phyloP scores from a whole-genome alignment of 495 filamentous ascomycete species.

The Xylaria flabelliformis region DNA sequence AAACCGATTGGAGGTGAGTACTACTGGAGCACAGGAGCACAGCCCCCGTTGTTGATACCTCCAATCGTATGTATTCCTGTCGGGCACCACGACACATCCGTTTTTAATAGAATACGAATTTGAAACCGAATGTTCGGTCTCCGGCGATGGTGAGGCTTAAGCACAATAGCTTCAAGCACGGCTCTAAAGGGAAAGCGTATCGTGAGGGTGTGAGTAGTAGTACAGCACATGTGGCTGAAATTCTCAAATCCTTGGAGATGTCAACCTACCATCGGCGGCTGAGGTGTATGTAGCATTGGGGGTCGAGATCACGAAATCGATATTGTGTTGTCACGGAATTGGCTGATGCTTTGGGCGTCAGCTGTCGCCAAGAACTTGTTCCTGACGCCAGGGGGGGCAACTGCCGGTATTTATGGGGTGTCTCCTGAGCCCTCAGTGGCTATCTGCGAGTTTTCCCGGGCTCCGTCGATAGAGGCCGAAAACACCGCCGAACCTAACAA shows the following conservation, averaged over 20 bases:
- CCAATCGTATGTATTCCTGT: not conserved
- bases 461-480: slow-evolving; percentile 8
- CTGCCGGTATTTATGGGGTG: slow-evolving; percentile 16
- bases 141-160: slow-evolving; percentile 10
- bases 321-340: slow-evolving; percentile 28
- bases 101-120: not conserved
- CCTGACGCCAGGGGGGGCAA: slow-evolving; percentile 14
- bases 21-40: not conserved
- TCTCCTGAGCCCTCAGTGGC: not conserved
- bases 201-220: not conserved
- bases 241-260: not conserved
- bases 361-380: slow-evolving; percentile 18
- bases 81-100: not conserved
- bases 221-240: slow-evolving; percentile 10
- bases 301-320: slow-evolving; percentile 22
- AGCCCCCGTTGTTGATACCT: not conserved
- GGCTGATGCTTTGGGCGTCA: slow-evolving; percentile 11
- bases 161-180: not conserved
- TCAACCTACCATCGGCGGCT: not conserved
- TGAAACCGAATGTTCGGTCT: not conserved
- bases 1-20: not conserved
- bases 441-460: not conserved
- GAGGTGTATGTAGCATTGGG: slow-evolving; percentile 15
- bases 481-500: not conserved
- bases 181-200: not conserved